A percentile compares a stretch with the other conserved stretches of the same genome.
phyloP scores from a whole-genome alignment of 31 red algal species.

The Odonthalia washingtoniensis region DNA sequence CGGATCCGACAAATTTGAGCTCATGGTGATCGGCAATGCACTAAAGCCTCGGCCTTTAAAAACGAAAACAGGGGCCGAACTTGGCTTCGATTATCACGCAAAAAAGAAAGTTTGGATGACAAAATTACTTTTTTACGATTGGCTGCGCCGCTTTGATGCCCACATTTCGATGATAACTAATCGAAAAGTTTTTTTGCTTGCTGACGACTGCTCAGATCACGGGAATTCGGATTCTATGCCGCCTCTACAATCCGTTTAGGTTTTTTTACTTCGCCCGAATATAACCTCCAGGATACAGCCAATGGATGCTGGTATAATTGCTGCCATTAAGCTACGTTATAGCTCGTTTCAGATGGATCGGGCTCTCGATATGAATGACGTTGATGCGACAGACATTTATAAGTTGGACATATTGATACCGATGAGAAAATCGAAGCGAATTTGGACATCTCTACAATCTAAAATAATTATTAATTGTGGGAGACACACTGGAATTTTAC shows the following conservation, averaged over 20 bases:
- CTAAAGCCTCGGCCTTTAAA: constrained; percentile 12
- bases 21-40: constrained; percentile 48
- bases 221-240: background rate
- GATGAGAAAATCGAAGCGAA: constrained; percentile 6
- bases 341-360: background rate
- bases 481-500: no score
- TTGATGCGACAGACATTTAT: background rate
- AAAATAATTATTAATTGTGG: background rate
- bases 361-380: constrained; percentile 22
- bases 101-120: constrained; percentile 57
- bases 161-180: background rate
- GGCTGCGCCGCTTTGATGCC: constrained; percentile 22
- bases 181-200: constrained; percentile 18
- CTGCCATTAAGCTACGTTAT: constrained; percentile 30
- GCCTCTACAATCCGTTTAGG: background rate
- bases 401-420: constrained; percentile 39
- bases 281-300: constrained; percentile 47
- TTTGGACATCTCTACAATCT: background rate
- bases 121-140: background rate
- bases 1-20: constrained; percentile 18
- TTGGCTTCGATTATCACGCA: constrained; percentile 28
- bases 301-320: constrained; percentile 38
- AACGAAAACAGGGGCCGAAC: constrained; percentile 19
- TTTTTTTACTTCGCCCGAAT: constrained; percentile 32
- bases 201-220: constrained; percentile 29